Percentiles rank a stretch among this genome's conserved stretches.
These are phyloP conservation scores for Eudorina sp. DNA, from an alignment of 139 green algal species.

Conservation along the genomic window DNA sequence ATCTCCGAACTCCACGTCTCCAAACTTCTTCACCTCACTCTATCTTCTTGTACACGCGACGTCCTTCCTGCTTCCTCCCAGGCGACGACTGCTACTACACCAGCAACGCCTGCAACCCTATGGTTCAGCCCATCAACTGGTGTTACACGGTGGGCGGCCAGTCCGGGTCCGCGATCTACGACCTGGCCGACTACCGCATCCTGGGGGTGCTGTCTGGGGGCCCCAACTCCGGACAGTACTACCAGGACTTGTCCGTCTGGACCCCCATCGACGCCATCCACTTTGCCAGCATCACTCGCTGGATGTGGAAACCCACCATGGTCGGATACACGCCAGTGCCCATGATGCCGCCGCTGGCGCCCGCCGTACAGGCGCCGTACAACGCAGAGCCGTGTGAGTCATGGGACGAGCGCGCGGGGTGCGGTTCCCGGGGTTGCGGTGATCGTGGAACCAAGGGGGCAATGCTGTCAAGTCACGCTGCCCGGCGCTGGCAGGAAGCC, in stretches of 20 bases:
- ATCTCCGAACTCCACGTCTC: too few relatives aligned
- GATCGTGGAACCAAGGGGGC: too few relatives aligned
- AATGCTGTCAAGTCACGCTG: too few relatives aligned
- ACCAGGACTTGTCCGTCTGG: conserved; percentile 17
- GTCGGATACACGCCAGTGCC: not conserved
- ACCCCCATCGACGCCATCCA: conserved; percentile 40
- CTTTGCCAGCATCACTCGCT: conserved; percentile 16
- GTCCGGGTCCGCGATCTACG: conserved; percentile 54
- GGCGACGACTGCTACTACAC: conserved; percentile 52
- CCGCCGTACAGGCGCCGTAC: not conserved
- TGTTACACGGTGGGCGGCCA: conserved; percentile 57
- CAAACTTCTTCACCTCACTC: too few relatives aligned
- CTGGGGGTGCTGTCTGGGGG: conserved; percentile 53
- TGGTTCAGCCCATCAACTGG: conserved; percentile 51
- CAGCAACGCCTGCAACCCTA: conserved; percentile 28
- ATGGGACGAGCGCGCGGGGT: too few relatives aligned
- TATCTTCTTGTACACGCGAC: too few relatives aligned
- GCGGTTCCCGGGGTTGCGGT: too few relatives aligned
- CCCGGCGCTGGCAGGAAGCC: too few relatives aligned
- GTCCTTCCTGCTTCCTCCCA: too few relatives aligned
- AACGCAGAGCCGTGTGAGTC: conserved; percentile 10
- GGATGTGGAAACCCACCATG: conserved; percentile 6
- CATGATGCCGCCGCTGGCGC: not conserved
- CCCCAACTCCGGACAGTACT: not conserved
- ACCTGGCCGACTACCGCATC: conserved; percentile 41